Base-by-base conservation (phyloP, 148 eudicot genomes). In the Rhododendron ferrugineum region DNA sequence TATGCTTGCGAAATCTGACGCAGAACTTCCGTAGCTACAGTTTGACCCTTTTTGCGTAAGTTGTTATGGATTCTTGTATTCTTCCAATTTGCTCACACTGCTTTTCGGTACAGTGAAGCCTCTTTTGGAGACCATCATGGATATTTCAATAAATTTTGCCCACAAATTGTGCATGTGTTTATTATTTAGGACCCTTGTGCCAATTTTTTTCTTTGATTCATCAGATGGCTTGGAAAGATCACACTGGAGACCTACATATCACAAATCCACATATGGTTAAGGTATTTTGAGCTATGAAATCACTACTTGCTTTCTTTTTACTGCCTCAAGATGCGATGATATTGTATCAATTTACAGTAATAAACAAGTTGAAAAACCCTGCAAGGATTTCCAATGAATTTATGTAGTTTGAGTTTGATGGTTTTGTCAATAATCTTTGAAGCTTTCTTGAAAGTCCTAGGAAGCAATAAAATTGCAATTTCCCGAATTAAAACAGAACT, bases 11-110 rank as follows among this genome's bases (percentile, higher is more conserved):
- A 81, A 97, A 97, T 87, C 92, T 95, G 84, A 95, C 98, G 58
- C 98, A 95, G 88, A 88, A 89, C 79, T 86, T 97, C 78, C 98
- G 99, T 32, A 80, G 90, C 91, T 97, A 92, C 88, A 83, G 93
- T 32, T 90, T 95, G 86, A 95, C 99, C 73, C 95, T 97, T 81
- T 93, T 97, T 85, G 99, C 98, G 98, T 96, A 93, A 95, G 99
- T 89, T 73, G 36, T 80, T 86, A 75, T 58, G 54, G 44, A 23
- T 78, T 72, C 4, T 72, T 15, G 40, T 74, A 49, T 30, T 18
- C 30, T 26, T 28, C 23, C 6, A 40, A 3, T 23, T 70, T 32
- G 62, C 40, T 49, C 2, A 0, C 20, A 11, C 46, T 32, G 1
- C 0, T 16, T 4, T 30, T 18, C 2, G 15, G 37, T 64, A 23